Percentiles rank a stretch among this genome's conserved stretches.
Conservation (phyloP, 1,284 basidiomycete genomes). For the Boletus subluridellus region DNA sequence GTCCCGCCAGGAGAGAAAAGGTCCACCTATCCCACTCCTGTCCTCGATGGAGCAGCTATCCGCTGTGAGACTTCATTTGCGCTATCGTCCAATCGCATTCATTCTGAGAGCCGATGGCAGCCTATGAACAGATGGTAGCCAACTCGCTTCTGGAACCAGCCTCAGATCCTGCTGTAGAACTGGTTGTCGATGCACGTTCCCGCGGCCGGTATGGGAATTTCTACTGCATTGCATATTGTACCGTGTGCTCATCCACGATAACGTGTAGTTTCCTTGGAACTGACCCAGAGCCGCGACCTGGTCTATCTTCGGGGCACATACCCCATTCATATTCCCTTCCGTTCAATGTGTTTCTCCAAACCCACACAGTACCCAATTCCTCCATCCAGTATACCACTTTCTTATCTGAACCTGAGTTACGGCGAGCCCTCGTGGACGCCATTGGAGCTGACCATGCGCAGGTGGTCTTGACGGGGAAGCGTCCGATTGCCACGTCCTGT, state of each 20-base stretch:
- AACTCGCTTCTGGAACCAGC: slow-evolving; percentile 58
- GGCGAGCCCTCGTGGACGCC: slow-evolving; percentile 54
- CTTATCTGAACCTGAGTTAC: slow-evolving; percentile 54
- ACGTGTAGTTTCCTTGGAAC: slow-evolving; percentile 66
- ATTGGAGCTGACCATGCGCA: slow-evolving; percentile 57
- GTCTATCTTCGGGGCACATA: slow-evolving; percentile 90
- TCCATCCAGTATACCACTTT: slow-evolving; percentile 62
- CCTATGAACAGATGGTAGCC: slow-evolving; percentile 77
- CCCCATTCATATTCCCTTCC: slow-evolving; percentile 84
- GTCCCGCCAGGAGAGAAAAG: slow-evolving; percentile 36
- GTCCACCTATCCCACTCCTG: slow-evolving; percentile 54
- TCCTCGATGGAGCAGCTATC: slow-evolving; percentile 48
- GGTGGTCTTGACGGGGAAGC: slow-evolving; percentile 55
- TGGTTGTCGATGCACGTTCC: slow-evolving; percentile 87
- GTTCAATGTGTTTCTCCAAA: slow-evolving; percentile 74
- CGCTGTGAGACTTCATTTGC: slow-evolving; percentile 50
- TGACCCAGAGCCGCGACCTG: slow-evolving; percentile 86
- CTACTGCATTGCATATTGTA: background rate
- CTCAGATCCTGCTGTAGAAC: slow-evolving; percentile 49
- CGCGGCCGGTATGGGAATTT: slow-evolving; percentile 58
- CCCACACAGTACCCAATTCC: slow-evolving; percentile 41
- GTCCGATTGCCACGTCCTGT: slow-evolving; percentile 68
- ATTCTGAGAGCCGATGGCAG: slow-evolving; percentile 40
- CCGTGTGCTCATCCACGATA: slow-evolving; percentile 8
- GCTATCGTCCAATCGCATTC: slow-evolving; percentile 17